phyloP scores from a whole-genome alignment of 2,329 filamentous ascomycete genomes.

The Fusarium domesticum region DNA sequence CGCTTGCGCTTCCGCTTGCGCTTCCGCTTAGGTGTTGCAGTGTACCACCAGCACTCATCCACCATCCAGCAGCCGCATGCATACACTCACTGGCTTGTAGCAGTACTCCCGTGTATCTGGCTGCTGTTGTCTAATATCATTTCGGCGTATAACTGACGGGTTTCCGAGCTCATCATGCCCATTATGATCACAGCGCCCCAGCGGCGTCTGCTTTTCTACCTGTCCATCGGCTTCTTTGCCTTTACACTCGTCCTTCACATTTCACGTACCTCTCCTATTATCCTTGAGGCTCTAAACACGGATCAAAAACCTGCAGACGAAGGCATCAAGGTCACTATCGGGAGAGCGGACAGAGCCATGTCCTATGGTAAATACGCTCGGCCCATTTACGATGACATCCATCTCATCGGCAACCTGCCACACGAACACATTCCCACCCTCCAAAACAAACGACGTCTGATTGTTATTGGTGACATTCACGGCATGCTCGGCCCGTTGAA shows the following conservation, averaged over 20 bases:
- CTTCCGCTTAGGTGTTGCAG: too few relatives aligned
- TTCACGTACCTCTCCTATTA: constrained; percentile 32
- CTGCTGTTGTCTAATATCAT: constrained; percentile 1
- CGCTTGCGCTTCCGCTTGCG: not conserved
- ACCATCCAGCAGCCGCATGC: not conserved
- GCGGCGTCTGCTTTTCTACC: constrained; percentile 32
- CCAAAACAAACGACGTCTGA: constrained; percentile 55
- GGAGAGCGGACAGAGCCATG: constrained; percentile 38
- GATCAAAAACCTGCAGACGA: constrained; percentile 3
- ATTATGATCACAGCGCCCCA: constrained; percentile 27
- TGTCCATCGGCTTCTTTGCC: constrained; percentile 34
- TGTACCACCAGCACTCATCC: too few relatives aligned
- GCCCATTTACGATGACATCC: constrained; percentile 36
- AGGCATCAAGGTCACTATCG: constrained; percentile 15
- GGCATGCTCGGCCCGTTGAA: constrained; percentile 71
- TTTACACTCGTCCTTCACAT: constrained; percentile 35
- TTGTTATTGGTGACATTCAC: constrained; percentile 90
- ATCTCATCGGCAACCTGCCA: constrained; percentile 32
- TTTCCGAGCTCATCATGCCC: constrained; percentile 12
- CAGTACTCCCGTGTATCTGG: not conserved
- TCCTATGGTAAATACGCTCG: constrained; percentile 40
- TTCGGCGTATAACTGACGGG: constrained; percentile 6
- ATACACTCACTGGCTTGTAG: not conserved
- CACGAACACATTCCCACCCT: constrained; percentile 32
- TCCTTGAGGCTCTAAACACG: constrained; percentile 12